Percentiles rank a stretch among this genome's conserved stretches.
These are phyloP conservation scores for Xenoacremonium recifei DNA, from an alignment of 2,329 filamentous ascomycete species.

Conservation along the genomic window DNA sequence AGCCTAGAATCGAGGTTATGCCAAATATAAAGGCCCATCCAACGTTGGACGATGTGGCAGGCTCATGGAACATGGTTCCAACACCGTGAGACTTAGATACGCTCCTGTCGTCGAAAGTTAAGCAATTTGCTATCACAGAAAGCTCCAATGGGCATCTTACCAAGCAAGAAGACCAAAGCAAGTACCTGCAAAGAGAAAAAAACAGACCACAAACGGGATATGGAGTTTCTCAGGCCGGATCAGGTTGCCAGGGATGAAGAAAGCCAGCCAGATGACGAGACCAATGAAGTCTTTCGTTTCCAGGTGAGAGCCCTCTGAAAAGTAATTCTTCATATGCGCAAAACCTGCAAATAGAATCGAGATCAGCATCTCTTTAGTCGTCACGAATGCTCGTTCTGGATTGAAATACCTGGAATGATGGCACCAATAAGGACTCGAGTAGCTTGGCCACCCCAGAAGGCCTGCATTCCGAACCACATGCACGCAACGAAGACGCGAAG, in stretches of 20 bases:
- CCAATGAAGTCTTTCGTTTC: constrained; percentile 27
- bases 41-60: constrained; percentile 15
- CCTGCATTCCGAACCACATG: constrained; percentile 30
- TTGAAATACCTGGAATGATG: constrained; percentile 21
- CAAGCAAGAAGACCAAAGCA: constrained; percentile 19
- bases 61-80: constrained; percentile 20
- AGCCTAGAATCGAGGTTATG: constrained; percentile 27
- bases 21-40: constrained; percentile 31
- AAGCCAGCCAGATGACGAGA: constrained; percentile 22
- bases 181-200: constrained; percentile 20
- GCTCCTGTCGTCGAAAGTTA: constrained; percentile 9
- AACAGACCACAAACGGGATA: constrained; percentile 24
- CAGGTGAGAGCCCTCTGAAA: constrained; percentile 19
- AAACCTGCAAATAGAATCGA: constrained; percentile 9
- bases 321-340: constrained; percentile 22
- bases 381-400: neutral
- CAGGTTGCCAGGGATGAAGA: constrained; percentile 18
- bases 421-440: constrained; percentile 26
- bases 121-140: no score
- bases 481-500: constrained; percentile 23
- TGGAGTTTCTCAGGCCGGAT: constrained; percentile 24
- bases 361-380: neutral
- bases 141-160: no score
- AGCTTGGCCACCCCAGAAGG: constrained; percentile 28
- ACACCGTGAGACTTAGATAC: constrained; percentile 19